A percentile compares a stretch with the other conserved stretches of the same genome.
phyloP scores from a whole-genome alignment of 176 grass and related monocot genomes.

The Hsuehochloa calcarea region DNA sequence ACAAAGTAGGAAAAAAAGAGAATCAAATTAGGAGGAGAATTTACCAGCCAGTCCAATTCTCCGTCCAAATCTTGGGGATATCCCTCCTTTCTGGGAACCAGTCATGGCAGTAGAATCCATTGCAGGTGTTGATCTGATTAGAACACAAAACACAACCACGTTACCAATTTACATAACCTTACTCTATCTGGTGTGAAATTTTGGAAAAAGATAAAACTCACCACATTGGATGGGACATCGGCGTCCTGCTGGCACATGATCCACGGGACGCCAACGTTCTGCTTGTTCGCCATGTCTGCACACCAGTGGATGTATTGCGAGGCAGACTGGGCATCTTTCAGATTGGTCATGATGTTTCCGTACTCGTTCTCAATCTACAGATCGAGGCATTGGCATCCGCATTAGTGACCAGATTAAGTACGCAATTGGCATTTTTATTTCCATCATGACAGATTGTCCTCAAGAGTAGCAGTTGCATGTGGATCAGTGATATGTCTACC shows the following conservation, averaged over 20 bases:
- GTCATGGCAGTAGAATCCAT: constrained; percentile 71
- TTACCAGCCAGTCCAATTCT: constrained; percentile 92
- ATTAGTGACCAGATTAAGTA: not conserved
- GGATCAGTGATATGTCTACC: constrained; percentile 7
- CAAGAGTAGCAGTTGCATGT: not conserved
- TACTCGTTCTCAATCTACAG: constrained; percentile 85
- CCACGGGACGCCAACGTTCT: constrained; percentile 65
- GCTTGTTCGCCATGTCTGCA: constrained; percentile 63
- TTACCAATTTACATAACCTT: not conserved
- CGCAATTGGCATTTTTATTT: not conserved
- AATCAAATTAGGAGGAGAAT: not conserved
- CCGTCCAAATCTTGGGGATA: constrained; percentile 90
- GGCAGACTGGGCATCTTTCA: constrained; percentile 39
- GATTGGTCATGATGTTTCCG: constrained; percentile 44
- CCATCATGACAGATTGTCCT: not conserved
- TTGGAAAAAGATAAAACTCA: not conserved
- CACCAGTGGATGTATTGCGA: constrained; percentile 74
- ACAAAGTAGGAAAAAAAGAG: not conserved
- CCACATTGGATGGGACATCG: constrained; percentile 59
- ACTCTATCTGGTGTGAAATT: not conserved
- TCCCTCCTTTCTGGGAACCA: constrained; percentile 57
- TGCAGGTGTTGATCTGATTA: constrained; percentile 72
- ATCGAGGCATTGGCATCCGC: not conserved
- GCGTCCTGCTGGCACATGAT: constrained; percentile 84
- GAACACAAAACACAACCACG: not conserved